Evolutionary conservation across 2,329 filamentous ascomycete genomes (phyloP).

Genomic region (Plectosphaerella cucumerina): DNA sequence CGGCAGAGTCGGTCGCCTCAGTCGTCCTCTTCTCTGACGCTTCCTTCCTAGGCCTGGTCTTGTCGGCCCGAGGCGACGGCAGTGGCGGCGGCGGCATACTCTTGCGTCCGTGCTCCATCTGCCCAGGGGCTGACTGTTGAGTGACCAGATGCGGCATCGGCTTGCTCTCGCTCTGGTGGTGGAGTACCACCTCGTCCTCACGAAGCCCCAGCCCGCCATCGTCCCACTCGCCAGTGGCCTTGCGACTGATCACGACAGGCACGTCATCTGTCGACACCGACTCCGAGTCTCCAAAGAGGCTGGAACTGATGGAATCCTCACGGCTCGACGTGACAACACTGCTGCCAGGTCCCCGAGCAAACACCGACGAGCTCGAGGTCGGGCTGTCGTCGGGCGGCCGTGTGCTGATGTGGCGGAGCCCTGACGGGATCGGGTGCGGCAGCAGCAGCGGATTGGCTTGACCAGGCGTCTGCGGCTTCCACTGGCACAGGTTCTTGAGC

Average conservation of each 20-base stretch:
- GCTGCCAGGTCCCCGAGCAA: slow-evolving; percentile 64
- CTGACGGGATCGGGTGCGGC: slow-evolving; percentile 58
- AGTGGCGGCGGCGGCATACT: neutral
- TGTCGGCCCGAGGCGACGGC: slow-evolving; percentile 61
- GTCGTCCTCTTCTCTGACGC: slow-evolving; percentile 65
- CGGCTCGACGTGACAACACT: slow-evolving; percentile 77
- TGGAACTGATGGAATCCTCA: slow-evolving; percentile 84
- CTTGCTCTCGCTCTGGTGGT: slow-evolving; percentile 29
- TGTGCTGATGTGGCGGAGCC: slow-evolving; percentile 59
- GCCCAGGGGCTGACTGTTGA: slow-evolving; percentile 61
- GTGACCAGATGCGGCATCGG: slow-evolving; percentile 51
- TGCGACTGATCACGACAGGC: slow-evolving; percentile 69
- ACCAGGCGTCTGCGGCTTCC: slow-evolving; percentile 69
- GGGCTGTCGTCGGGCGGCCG: slow-evolving; percentile 72
- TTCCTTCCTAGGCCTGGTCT: slow-evolving; percentile 69
- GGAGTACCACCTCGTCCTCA: slow-evolving; percentile 46
- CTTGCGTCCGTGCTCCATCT: slow-evolving; percentile 45
- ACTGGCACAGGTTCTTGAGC: slow-evolving; percentile 82
- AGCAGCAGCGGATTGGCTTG: slow-evolving; percentile 38
- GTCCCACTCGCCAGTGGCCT: slow-evolving; percentile 74
- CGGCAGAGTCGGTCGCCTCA: slow-evolving; percentile 80
- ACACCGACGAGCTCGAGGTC: slow-evolving; percentile 71
- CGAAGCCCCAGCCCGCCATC: slow-evolving; percentile 73
- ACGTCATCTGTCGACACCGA: slow-evolving; percentile 74
- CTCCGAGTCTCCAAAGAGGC: slow-evolving; percentile 82